Evolutionary conservation across 2,329 filamentous ascomycete genomes (phyloP), one percentile per base, ranked within the genome.

Genomic region (Exophiala aquamarina): DNA sequence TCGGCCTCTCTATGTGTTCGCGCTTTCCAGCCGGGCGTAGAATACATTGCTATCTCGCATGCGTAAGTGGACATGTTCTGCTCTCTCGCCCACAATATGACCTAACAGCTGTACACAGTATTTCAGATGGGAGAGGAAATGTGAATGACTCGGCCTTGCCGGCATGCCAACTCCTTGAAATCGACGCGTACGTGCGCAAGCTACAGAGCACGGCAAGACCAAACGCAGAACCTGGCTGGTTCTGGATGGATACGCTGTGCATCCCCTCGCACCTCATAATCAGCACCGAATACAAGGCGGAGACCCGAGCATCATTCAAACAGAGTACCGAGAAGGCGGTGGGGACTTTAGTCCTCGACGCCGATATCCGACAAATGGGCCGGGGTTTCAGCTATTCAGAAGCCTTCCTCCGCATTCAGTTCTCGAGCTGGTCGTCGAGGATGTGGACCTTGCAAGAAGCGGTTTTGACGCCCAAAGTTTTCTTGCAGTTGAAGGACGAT

Each of bases 231-330:
- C 8, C 18, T 6, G 8, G 15, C 9, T 37, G 11, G 15, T 37
- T 37, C 18, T 37, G 35, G 35, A 18, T 37, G 15, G 35, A 37
- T 17, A 37, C 35, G 10, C 14, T 37, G 14, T 37, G 35, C 35
- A 19, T 37, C 4, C 35, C 35, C 4, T 13, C 19, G 4, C 15
- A 37, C 8, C 32, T 18, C 6, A 4, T 7, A 4, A 19, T 37
- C 11, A 18, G 17, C 13, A 34, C 17, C 5, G 11, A 7, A 13
- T 18, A 37, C 14, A 37, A 6, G 18, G 35, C 9, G 7, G 19
- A 18, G 10, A 19, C n/a, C 7, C 14, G 35, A 4, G 19, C 19
- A 17, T 15, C 35, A 17, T 13, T 13, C n/a, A 37, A 18, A 8
- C 19, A 37, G 8, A 21, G 18, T 13, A 13, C 14, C 10, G 35